A percentile compares a stretch with the other conserved stretches of the same genome.
Conservation (phyloP, 2,329 filamentous ascomycete genomes). For the Exophiala oligosperma region DNA sequence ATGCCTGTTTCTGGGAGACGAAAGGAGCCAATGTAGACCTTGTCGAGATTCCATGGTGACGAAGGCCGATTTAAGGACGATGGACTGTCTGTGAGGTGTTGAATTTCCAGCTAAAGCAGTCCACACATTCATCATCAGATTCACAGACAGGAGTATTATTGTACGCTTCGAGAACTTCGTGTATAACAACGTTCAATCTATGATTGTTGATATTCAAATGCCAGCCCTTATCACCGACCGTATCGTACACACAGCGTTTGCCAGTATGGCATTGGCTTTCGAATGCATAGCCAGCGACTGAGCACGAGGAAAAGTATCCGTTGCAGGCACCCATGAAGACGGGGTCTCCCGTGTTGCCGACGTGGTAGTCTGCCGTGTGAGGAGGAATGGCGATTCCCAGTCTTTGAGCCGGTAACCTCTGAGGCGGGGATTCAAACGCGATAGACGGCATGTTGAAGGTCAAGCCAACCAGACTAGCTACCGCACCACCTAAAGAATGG, state of each 20-base stretch:
- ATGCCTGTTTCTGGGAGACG: slow-evolving; percentile 11
- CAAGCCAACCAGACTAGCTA: slow-evolving; percentile 22
- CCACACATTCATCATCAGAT: slow-evolving; percentile 24
- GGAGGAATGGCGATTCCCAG: slow-evolving; percentile 19
- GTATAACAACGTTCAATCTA: slow-evolving; percentile 25
- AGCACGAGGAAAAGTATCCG: slow-evolving; percentile 4
- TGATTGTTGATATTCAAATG: slow-evolving; percentile 24
- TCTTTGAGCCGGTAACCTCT: slow-evolving; percentile 21
- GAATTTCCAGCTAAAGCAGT: slow-evolving; percentile 27
- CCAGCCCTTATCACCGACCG: slow-evolving; percentile 26
- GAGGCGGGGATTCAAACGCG: slow-evolving; percentile 23
- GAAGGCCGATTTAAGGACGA: too few species aligned
- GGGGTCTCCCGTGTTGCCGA: slow-evolving; percentile 28
- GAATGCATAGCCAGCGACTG: slow-evolving; percentile 23
- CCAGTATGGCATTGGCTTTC: slow-evolving; percentile 26
- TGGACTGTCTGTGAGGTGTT: background rate
- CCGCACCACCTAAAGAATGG: slow-evolving; percentile 26
- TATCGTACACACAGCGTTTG: slow-evolving; percentile 24
- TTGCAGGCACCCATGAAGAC: slow-evolving; percentile 28
- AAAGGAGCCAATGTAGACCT: slow-evolving; percentile 1
- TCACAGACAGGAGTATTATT: slow-evolving; percentile 22
- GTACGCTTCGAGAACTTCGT: slow-evolving; percentile 25
- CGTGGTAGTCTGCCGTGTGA: slow-evolving; percentile 13
- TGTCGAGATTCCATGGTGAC: slow-evolving; percentile 5
- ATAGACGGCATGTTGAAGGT: slow-evolving; percentile 23